phyloP scores from a whole-genome alignment of 352 stramenopile species.

The Phytopythium oedochilum region DNA sequence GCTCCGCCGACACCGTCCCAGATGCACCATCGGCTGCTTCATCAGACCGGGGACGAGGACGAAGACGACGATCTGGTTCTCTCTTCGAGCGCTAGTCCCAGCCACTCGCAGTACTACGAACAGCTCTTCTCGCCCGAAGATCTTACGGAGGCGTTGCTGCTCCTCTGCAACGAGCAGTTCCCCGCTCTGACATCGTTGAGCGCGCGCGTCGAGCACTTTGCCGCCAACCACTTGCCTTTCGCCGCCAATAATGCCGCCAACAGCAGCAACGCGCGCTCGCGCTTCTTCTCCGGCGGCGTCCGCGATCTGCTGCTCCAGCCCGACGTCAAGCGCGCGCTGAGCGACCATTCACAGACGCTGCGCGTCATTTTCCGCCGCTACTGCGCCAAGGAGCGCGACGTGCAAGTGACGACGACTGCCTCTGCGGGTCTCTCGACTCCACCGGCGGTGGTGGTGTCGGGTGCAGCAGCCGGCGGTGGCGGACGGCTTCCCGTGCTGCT shows the following conservation, averaged over 20 bases:
- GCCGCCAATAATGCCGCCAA: conserved; percentile 28
- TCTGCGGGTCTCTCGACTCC: conserved; percentile 12
- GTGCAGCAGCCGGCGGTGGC: too few species aligned
- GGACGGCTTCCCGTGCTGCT: not conserved
- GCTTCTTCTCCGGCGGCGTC: conserved; percentile 32
- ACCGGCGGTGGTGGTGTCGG: not conserved
- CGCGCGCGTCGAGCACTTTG: conserved; percentile 58
- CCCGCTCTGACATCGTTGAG: conserved; percentile 43
- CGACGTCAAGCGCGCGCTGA: conserved; percentile 52
- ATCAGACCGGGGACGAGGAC: conserved; percentile 2
- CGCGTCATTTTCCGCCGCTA: conserved; percentile 73
- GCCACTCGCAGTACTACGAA: conserved; percentile 27
- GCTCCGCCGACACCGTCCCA: conserved; percentile 19
- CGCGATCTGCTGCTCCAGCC: conserved; percentile 44
- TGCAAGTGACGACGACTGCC: conserved; percentile 14
- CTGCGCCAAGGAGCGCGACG: conserved; percentile 57
- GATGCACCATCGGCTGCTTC: not conserved
- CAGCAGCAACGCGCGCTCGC: not conserved
- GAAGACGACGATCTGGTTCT: conserved; percentile 41
- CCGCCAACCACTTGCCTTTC: conserved; percentile 41
- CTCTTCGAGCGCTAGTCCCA: too few species aligned
- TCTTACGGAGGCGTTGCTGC: conserved; percentile 53
- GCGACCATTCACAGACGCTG: conserved; percentile 48
- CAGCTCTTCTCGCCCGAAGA: conserved; percentile 62
- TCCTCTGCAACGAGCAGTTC: conserved; percentile 80